Evolutionary conservation across 2,329 filamentous ascomycete genomes (phyloP).

Genomic region (Chaetomium olivaceum): DNA sequence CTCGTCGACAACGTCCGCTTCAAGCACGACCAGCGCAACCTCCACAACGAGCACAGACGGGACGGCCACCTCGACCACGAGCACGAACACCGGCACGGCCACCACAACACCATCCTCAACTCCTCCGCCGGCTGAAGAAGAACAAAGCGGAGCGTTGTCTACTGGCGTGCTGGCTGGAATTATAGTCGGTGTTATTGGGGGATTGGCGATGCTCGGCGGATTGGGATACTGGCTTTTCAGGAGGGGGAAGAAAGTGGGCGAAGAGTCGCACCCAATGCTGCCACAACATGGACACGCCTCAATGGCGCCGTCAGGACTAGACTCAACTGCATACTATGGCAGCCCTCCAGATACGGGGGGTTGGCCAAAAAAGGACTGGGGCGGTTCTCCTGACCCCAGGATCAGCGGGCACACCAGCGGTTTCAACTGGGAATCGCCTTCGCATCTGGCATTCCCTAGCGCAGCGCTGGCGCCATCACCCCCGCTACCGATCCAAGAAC

Average conservation of each 20-base stretch:
- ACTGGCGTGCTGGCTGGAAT: conserved; percentile 35
- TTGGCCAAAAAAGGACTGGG: conserved; percentile 30
- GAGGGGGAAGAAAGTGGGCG: conserved; percentile 29
- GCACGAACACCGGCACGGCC: conserved; percentile 23
- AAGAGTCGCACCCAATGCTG: conserved; percentile 39
- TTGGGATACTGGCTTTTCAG: conserved; percentile 33
- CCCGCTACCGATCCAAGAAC: conserved; percentile 20
- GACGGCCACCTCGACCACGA: conserved; percentile 21
- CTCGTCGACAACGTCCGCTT: conserved; percentile 21
- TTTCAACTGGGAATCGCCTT: conserved; percentile 35
- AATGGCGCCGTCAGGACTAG: conserved; percentile 1
- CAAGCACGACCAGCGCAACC: conserved; percentile 23
- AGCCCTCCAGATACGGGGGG: conserved; percentile 19
- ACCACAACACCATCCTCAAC: conserved; percentile 19
- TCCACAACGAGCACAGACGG: conserved; percentile 20
- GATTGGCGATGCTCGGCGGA: conserved; percentile 26
- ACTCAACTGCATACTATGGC: conserved; percentile 19
- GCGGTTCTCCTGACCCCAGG: conserved; percentile 20
- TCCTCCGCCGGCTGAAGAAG: conserved; percentile 3
- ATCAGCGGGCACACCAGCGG: conserved; percentile 26
- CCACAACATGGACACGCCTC: conserved; percentile 19
- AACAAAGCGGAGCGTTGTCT: conserved; percentile 27
- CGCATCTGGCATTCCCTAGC: conserved; percentile 26
- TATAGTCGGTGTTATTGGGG: conserved; percentile 32
- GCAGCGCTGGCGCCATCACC: conserved; percentile 20